Evolutionary conservation across 2,329 filamentous ascomycete species (phyloP), one percentile per base, ranked within the genome.

Genomic region (Geosmithia flava): DNA sequence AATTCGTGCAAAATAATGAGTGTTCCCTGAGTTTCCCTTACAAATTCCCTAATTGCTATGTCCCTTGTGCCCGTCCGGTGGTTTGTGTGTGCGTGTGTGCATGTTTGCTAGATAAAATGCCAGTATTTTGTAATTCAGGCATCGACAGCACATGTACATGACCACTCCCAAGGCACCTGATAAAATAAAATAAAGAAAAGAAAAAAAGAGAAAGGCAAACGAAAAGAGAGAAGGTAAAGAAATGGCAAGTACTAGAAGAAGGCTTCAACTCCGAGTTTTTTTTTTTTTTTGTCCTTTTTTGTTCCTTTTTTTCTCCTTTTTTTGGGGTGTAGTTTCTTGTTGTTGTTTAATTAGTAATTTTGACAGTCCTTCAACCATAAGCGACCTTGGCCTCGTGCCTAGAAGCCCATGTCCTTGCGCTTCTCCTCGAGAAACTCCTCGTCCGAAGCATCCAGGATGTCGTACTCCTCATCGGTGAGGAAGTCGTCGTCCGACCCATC

Each of bases 401-500:
- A 27, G 23, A 27, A 27, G 23, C 23, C 6, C 33, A 37, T 37
- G 15, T 37, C 13, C 33, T 48, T 48, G 13, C 29, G 40, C 46
- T 48, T 40, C 39, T 78, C 78, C 52, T 75, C 74, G 47, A 80
- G 63, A 55, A 77, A 84, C 62, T 97, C 91, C 64, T 95, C 87
- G 55, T 97, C 91, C 50, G 87, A 95, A 42, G 89, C 91, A 68
- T 96, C 89, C 44, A 97, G 80, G 54, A 97, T 90, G 59, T 98
- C 93, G 64, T 97, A 98, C 68, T 98, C 93, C 64, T 97, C 93
- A 54, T 98, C 93, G 0, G 93, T 97, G 72, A 95, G 69, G 73
- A 95, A 96, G 13, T 83, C 86, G 51, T 85, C 80, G 13, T 81
- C 79, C n/a, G 67, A 70, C 41, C 79, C 74, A 71, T 76, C 80